Evolutionary conservation across 2,329 filamentous ascomycete genomes (phyloP).

Genomic region (Gliomastix tumulicola): DNA sequence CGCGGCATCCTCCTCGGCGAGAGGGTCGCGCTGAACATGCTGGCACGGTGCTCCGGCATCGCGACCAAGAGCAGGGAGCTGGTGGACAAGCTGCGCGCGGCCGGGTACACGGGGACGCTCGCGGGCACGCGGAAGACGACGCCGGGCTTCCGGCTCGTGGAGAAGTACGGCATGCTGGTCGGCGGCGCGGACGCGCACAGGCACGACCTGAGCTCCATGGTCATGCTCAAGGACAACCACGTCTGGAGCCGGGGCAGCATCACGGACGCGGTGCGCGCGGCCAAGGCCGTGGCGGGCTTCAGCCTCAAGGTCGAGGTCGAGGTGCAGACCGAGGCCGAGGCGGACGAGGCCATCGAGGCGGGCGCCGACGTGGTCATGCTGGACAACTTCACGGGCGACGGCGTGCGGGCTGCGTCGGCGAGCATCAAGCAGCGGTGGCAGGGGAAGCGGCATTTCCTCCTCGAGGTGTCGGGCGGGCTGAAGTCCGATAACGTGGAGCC

Average conservation of each 20-base stretch:
- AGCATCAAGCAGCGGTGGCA: constrained; percentile 76
- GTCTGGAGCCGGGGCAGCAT: constrained; percentile 89
- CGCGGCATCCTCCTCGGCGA: constrained; percentile 81
- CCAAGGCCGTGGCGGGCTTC: constrained; percentile 80
- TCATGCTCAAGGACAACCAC: constrained; percentile 99
- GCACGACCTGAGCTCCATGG: constrained; percentile 89
- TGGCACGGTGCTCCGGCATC: constrained; percentile 86
- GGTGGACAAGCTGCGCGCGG: constrained; percentile 47
- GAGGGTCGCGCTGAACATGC: constrained; percentile 82
- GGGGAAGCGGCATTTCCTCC: constrained; percentile 64
- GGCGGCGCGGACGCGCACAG: constrained; percentile 89
- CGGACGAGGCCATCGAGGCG: constrained; percentile 82
- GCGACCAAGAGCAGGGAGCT: constrained; percentile 61
- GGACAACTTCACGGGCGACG: constrained; percentile 84
- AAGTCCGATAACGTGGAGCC: constrained; percentile 74
- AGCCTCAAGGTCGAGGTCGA: constrained; percentile 94
- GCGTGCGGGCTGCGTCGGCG: constrained; percentile 66
- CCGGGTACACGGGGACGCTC: constrained; percentile 76
- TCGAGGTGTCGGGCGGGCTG: constrained; percentile 90
- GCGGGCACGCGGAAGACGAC: constrained; percentile 97
- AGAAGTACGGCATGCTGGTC: constrained; percentile 97
- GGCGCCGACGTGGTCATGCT: constrained; percentile 97
- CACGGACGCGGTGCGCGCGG: constrained; percentile 74
- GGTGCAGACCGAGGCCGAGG: constrained; percentile 80
- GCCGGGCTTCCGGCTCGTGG: constrained; percentile 87